phyloP scores from a whole-genome alignment of 805 yeast genomes.

The Kazachstania kunashirensis region DNA sequence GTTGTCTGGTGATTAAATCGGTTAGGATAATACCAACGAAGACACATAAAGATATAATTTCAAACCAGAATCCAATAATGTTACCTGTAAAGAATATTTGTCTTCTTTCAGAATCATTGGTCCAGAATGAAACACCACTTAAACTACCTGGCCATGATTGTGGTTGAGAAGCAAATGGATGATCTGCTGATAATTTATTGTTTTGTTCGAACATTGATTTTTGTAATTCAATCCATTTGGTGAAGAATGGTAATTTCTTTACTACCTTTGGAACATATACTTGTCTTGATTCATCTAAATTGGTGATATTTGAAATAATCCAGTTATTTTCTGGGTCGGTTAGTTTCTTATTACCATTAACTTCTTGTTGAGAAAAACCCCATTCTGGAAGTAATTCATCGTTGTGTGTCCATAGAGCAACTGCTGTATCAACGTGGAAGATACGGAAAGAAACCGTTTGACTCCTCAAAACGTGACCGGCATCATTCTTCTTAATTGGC shows the following conservation, averaged over 20 bases:
- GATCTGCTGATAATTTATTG: conserved; percentile 75
- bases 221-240: conserved; percentile 87
- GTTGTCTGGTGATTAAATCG: conserved; percentile 69
- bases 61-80: conserved; percentile 83
- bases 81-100: conserved; percentile 92
- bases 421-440: conserved; percentile 77
- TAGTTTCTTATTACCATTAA: conserved; percentile 84
- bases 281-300: conserved; percentile 53
- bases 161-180: conserved; percentile 93
- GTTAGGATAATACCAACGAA: conserved; percentile 57
- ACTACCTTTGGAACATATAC: conserved; percentile 56
- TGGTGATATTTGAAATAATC: conserved; percentile 62
- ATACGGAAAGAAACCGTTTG: conserved; percentile 60
- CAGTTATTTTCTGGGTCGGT: conserved; percentile 61
- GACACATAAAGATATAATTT: conserved; percentile 52
- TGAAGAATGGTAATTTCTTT: conserved; percentile 59
- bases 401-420: conserved; percentile 88
- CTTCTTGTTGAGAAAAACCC: conserved; percentile 88
- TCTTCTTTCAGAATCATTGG: conserved; percentile 48
- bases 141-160: conserved; percentile 82
- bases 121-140: conserved; percentile 96
- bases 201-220: conserved; percentile 83
- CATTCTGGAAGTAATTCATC: conserved; percentile 85
- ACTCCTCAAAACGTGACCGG: conserved; percentile 44
- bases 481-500: conserved; percentile 43